These are phyloP conservation scores for Lasiosphaeria ovina DNA, from an alignment of 495 filamentous ascomycete species.

Conservation along the genomic window DNA sequence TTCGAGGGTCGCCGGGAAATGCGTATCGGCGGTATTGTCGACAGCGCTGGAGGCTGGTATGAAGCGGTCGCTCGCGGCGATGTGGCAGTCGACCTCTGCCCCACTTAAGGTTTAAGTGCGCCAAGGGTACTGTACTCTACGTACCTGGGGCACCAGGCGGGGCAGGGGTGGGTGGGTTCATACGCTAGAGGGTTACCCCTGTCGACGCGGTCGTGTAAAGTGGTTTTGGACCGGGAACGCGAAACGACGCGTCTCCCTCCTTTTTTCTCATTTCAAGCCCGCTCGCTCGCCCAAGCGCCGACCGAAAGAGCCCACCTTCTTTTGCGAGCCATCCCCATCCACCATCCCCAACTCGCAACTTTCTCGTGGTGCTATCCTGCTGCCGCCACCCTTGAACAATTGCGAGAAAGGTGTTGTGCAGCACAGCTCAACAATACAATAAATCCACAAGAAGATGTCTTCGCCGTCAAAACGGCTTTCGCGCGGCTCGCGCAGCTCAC, in stretches of 20 bases:
- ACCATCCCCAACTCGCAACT: not conserved
- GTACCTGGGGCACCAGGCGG: slow-evolving; percentile 17
- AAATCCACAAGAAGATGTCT: slow-evolving; percentile 48
- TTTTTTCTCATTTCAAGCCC: slow-evolving; percentile 20
- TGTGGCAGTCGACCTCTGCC: slow-evolving; percentile 29
- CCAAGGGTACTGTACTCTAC: slow-evolving; percentile 1
- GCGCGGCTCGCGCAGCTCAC: slow-evolving; percentile 47
- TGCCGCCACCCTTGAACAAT: slow-evolving; percentile 2
- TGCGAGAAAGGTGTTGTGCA: not conserved
- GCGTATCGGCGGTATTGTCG: not conserved
- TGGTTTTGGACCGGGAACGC: slow-evolving; percentile 22
- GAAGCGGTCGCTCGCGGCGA: slow-evolving; percentile 21
- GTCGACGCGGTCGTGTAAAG: slow-evolving; percentile 26
- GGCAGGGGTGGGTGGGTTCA: slow-evolving; percentile 27
- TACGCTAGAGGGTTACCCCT: slow-evolving; percentile 10
- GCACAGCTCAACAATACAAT: slow-evolving; percentile 1
- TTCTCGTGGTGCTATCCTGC: not conserved
- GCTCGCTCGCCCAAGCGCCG: not conserved
- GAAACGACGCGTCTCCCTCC: slow-evolving; percentile 20
- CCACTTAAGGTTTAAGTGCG: slow-evolving; percentile 18
- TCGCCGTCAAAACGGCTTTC: slow-evolving; percentile 57
- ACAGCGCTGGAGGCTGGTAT: slow-evolving; percentile 19
- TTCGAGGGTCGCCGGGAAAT: not conserved
- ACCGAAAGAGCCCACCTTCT: not conserved
- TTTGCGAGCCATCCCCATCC: not conserved